Evolutionary conservation across 495 filamentous ascomycete genomes (phyloP).

Genomic region (Pseudevernia furfuracea): DNA sequence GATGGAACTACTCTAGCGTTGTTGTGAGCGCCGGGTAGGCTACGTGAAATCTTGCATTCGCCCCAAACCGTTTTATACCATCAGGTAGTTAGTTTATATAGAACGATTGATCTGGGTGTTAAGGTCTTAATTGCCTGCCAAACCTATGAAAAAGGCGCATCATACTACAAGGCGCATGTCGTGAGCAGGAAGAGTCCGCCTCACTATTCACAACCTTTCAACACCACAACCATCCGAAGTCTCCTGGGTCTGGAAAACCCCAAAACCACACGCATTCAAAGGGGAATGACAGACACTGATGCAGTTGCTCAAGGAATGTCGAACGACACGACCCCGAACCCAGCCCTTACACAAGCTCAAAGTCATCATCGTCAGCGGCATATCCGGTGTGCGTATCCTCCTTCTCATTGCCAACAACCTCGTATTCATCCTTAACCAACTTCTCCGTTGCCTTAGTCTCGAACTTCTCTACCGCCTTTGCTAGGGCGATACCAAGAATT

Average conservation of each 20-base stretch:
- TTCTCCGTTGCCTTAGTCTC: constrained; percentile 50
- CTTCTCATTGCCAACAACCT: constrained; percentile 43
- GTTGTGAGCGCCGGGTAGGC: constrained; percentile 13
- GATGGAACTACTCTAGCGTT: background rate
- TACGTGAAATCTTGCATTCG: background rate
- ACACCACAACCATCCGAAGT: background rate
- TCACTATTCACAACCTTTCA: background rate
- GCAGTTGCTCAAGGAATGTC: background rate
- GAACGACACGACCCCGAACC: background rate
- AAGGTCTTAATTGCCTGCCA: background rate
- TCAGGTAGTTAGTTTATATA: too few species aligned
- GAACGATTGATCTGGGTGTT: background rate
- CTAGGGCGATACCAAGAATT: constrained; percentile 46
- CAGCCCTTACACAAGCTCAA: constrained; percentile 33
- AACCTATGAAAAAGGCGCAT: background rate
- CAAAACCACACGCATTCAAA: background rate
- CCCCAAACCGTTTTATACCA: too few species aligned
- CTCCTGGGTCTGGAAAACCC: background rate
- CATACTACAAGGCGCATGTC: background rate
- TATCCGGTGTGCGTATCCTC: constrained; percentile 32
- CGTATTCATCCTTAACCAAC: constrained; percentile 51
- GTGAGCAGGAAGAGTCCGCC: background rate
- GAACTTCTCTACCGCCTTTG: constrained; percentile 48
- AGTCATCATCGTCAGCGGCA: constrained; percentile 38
- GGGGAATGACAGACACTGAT: background rate